phyloP scores from a whole-genome alignment of 2,329 filamentous ascomycete species.

The Talaromyces sp. region DNA sequence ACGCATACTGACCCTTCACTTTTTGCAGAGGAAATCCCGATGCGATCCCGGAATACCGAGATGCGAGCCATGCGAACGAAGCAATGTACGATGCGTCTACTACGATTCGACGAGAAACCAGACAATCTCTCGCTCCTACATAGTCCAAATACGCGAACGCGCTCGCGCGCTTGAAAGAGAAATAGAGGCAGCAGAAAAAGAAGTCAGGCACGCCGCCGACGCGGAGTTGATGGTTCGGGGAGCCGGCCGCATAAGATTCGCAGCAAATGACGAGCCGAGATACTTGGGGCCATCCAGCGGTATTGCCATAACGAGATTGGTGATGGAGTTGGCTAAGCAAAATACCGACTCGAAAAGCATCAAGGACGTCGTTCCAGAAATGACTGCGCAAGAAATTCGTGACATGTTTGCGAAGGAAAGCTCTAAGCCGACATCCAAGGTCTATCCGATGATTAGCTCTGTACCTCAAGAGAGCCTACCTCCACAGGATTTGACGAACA shows the following conservation, averaged over 20 bases:
- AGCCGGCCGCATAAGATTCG: constrained; percentile 77
- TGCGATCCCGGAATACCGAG: constrained; percentile 90
- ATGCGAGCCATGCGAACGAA: constrained; percentile 88
- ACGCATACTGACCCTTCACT: constrained; percentile 1
- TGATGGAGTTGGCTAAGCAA: constrained; percentile 95
- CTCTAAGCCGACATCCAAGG: constrained; percentile 66
- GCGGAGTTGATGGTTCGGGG: constrained; percentile 83
- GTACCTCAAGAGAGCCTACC: constrained; percentile 74
- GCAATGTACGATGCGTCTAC: constrained; percentile 89
- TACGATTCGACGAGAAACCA: constrained; percentile 83
- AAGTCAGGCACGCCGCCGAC: constrained; percentile 66
- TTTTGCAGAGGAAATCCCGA: constrained; percentile 77
- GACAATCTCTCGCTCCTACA: constrained; percentile 86
- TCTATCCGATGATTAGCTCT: constrained; percentile 85
- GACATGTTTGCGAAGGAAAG: constrained; percentile 65
- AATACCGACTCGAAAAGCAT: constrained; percentile 89
- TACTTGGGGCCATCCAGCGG: constrained; percentile 93
- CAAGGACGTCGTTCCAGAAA: constrained; percentile 82
- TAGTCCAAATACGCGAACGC: constrained; percentile 83
- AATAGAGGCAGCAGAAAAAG: constrained; percentile 72
- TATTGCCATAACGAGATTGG: constrained; percentile 86
- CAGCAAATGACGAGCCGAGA: constrained; percentile 80
- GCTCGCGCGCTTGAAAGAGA: constrained; percentile 79
- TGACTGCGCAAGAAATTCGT: constrained; percentile 62
- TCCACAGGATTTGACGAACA: constrained; percentile 67